Conservation (phyloP, 2,329 filamentous ascomycete genomes). For the Podosphaera leucotricha region DNA sequence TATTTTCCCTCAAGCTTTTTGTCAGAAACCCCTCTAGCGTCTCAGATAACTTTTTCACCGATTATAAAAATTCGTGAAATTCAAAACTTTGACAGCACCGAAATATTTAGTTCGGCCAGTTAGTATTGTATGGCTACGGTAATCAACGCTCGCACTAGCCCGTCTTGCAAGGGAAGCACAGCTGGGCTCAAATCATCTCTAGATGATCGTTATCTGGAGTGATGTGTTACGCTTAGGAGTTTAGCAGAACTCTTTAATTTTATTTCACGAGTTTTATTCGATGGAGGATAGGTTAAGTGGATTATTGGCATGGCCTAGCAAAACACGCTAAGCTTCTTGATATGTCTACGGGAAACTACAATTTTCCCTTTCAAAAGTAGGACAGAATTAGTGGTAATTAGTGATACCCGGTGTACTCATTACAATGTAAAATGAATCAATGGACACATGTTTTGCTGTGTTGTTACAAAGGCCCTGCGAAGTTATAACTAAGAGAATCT, state of each 20-base stretch:
- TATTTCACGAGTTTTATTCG: too few species aligned
- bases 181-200: background rate
- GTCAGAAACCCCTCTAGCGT: background rate
- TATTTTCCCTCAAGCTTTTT: background rate
- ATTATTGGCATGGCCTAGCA: background rate
- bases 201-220: background rate
- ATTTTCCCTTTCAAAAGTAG: background rate
- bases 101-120: background rate
- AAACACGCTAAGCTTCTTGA: background rate
- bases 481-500: too few species aligned
- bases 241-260: background rate
- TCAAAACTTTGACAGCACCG: background rate
- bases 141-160: background rate
- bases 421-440: background rate
- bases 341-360: background rate
- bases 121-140: background rate
- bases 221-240: background rate
- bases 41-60: background rate
- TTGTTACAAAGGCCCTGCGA: too few species aligned
- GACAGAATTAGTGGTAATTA: background rate
- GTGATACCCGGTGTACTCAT: background rate
- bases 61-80: background rate
- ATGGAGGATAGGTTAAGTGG: background rate
- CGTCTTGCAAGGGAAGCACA: background rate
- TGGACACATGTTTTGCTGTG: background rate